Conservation (phyloP, 192 early-diverging fungal species). For the Umbelopsis sp. region DNA sequence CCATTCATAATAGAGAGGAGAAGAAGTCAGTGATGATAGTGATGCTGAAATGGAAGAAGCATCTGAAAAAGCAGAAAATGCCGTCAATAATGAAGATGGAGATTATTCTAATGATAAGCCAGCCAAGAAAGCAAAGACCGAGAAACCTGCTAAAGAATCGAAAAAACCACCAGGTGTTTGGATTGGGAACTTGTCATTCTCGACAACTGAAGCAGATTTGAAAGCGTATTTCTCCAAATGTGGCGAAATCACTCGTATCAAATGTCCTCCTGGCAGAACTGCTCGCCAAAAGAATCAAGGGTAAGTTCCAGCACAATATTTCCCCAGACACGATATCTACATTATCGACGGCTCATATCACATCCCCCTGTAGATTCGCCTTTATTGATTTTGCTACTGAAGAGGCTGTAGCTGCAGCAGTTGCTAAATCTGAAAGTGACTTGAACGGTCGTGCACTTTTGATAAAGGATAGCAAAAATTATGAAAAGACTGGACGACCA, state of each 20-base stretch:
- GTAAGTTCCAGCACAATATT: constrained; percentile 4
- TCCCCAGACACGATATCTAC: constrained; percentile 24
- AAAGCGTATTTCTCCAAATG: constrained; percentile 56
- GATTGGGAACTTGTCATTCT: constrained; percentile 73
- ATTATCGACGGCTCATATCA: too few species aligned
- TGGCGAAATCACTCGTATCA: constrained; percentile 52
- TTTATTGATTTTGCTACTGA: constrained; percentile 68
- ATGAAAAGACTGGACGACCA: constrained; percentile 58
- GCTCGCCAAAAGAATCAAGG: constrained; percentile 46
- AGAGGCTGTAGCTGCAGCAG: constrained; percentile 53
- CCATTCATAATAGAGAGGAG: constrained; percentile 30
- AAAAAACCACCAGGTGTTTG: constrained; percentile 63
- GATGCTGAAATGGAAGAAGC: constrained; percentile 43
- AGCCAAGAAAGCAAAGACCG: constrained; percentile 32
- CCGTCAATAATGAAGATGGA: constrained; percentile 40
- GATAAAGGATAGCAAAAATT: constrained; percentile 70
- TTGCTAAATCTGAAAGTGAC: constrained; percentile 62
- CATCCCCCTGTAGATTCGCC: constrained; percentile 68
- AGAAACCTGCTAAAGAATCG: constrained; percentile 34
- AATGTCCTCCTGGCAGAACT: constrained; percentile 44
- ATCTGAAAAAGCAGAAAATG: constrained; percentile 40
- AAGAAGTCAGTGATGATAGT: constrained; percentile 37
- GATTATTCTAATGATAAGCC: constrained; percentile 33
- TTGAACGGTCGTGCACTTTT: constrained; percentile 62
- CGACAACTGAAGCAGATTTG: constrained; percentile 55